These are phyloP conservation scores for Solanum pennellii DNA, from an alignment of 257 asterid species.

Conservation along the genomic window DNA sequence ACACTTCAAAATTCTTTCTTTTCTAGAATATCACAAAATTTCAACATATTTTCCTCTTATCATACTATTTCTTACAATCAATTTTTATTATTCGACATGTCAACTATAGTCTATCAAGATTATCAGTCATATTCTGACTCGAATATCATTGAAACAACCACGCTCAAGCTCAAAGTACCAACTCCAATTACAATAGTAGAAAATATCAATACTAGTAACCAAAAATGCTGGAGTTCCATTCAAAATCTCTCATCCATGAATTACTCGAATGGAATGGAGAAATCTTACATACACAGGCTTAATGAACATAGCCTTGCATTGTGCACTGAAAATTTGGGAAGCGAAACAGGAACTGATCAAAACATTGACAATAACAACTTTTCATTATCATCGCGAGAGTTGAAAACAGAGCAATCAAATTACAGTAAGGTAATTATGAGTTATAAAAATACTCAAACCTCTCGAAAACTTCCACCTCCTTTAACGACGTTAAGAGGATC, in stretches of 20 bases:
- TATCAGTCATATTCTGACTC: slow-evolving; percentile 25
- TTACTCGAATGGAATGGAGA: slow-evolving; percentile 3
- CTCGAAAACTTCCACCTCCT: slow-evolving; percentile 63
- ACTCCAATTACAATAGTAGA: background rate
- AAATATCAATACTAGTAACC: background rate
- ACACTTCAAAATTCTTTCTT: background rate
- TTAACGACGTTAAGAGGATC: slow-evolving; percentile 55
- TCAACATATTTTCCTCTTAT: background rate
- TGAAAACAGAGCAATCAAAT: background rate
- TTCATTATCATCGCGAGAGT: slow-evolving; percentile 9
- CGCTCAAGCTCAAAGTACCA: slow-evolving; percentile 31
- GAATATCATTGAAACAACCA: slow-evolving; percentile 35
- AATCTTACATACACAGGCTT: slow-evolving; percentile 20
- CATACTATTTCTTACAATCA: no score
- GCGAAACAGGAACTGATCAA: slow-evolving; percentile 60
- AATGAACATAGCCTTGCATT: slow-evolving; percentile 46
- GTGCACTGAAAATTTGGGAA: slow-evolving; percentile 78
- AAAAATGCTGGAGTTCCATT: slow-evolving; percentile 28
- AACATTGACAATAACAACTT: slow-evolving; percentile 28
- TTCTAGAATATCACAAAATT: background rate
- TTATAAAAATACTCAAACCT: background rate
- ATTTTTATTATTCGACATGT: slow-evolving; percentile 18
- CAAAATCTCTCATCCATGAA: slow-evolving; percentile 8
- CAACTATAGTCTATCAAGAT: slow-evolving; percentile 42
- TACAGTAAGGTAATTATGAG: background rate